phyloP scores from a whole-genome alignment of 345 rosid species.

The Arabidopsis suecica region DNA sequence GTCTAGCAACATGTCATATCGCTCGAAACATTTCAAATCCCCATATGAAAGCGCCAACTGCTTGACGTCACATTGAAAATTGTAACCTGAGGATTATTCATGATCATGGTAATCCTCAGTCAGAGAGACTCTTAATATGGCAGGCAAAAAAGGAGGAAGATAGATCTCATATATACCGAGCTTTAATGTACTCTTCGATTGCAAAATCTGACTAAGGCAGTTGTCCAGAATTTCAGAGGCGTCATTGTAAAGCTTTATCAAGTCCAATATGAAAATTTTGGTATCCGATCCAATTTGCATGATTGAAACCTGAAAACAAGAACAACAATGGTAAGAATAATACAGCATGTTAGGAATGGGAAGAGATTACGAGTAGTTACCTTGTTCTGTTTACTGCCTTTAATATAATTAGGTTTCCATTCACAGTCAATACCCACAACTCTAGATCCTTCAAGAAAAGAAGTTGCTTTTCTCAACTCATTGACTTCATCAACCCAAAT shows the following conservation, averaged over 20 bases:
- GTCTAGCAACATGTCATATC: conserved; percentile 82
- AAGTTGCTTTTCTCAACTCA: conserved; percentile 60
- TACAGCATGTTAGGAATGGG: conserved; percentile 9
- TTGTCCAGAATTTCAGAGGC: conserved; percentile 65
- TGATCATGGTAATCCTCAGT: conserved; percentile 3
- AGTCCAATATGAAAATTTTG: conserved; percentile 81
- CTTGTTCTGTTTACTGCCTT: conserved; percentile 79
- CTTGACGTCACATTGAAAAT: conserved; percentile 78
- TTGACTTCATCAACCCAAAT: conserved; percentile 81
- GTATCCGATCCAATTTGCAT: conserved; percentile 86
- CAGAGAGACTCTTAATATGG: conserved; percentile 1
- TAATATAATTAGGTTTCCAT: conserved; percentile 91
- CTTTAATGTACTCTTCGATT: conserved; percentile 71
- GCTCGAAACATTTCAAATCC: conserved; percentile 78
- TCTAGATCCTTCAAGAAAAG: conserved; percentile 68
- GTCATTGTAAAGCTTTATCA: conserved; percentile 76
- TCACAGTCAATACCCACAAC: conserved; percentile 91
- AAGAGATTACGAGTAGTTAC: conserved; percentile 46
- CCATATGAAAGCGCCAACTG: conserved; percentile 72
- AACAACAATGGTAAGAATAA: conserved; percentile 11
- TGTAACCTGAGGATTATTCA: conserved; percentile 65
- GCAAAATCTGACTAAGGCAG: conserved; percentile 79
- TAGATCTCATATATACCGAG: conserved; percentile 63
- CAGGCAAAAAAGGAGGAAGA: conserved; percentile 12
- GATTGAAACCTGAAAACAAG: conserved; percentile 79